A percentile compares a stretch with the other conserved stretches of the same genome.
phyloP scores from a whole-genome alignment of 2,329 filamentous ascomycete species.

The Venturia aucupariae region DNA sequence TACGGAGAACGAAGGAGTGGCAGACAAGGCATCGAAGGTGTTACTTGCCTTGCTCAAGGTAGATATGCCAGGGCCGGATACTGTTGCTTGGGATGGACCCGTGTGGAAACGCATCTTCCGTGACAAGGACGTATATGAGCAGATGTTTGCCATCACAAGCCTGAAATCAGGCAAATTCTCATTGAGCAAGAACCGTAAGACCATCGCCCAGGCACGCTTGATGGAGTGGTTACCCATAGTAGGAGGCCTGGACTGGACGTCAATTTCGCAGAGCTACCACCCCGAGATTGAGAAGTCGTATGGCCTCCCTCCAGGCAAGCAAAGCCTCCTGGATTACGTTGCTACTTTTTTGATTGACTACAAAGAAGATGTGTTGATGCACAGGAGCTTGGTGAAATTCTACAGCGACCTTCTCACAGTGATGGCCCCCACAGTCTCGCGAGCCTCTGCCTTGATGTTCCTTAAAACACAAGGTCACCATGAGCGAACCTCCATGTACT shows the following conservation, averaged over 20 bases:
- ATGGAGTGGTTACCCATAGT: slow-evolving; percentile 48
- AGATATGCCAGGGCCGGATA: slow-evolving; percentile 27
- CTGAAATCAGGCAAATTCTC: slow-evolving; percentile 30
- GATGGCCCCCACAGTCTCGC: not conserved
- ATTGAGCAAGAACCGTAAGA: slow-evolving; percentile 43
- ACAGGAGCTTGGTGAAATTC: slow-evolving; percentile 50
- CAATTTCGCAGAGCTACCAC: slow-evolving; percentile 42
- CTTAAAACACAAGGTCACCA: slow-evolving; percentile 44
- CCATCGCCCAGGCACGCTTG: slow-evolving; percentile 51
- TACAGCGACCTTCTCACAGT: slow-evolving; percentile 24
- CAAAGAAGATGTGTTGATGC: slow-evolving; percentile 48
- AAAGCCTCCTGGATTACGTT: slow-evolving; percentile 46
- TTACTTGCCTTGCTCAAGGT: slow-evolving; percentile 44
- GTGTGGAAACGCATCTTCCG: slow-evolving; percentile 55
- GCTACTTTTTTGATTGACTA: slow-evolving; percentile 47
- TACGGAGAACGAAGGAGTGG: slow-evolving; percentile 45
- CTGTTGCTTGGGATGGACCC: slow-evolving; percentile 28
- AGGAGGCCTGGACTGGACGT: slow-evolving; percentile 45
- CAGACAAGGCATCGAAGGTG: slow-evolving; percentile 44
- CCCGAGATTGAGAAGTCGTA: slow-evolving; percentile 40
- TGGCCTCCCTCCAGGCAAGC: slow-evolving; percentile 24
- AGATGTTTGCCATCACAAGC: slow-evolving; percentile 48
- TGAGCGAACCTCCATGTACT: slow-evolving; percentile 39
- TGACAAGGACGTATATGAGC: slow-evolving; percentile 48
- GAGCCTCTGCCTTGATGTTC: slow-evolving; percentile 36